Percentiles rank a stretch among this genome's conserved stretches.
Evolutionary conservation across 495 filamentous ascomycete genomes (phyloP).

Genomic region (Neurospora intermedia): DNA sequence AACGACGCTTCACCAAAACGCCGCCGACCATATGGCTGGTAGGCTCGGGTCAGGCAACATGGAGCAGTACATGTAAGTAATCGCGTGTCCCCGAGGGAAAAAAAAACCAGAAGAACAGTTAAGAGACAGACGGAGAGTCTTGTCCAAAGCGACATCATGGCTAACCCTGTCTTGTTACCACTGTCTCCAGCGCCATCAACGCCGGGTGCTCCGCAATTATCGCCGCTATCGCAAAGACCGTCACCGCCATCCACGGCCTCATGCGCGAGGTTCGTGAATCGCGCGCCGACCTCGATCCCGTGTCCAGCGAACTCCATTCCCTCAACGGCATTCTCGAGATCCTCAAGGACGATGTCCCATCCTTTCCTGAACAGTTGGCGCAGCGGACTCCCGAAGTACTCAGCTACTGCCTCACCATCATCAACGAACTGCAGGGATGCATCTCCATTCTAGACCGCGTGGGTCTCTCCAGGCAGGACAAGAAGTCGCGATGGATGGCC

Average conservation of each 20-base stretch:
- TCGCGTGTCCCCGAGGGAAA: neutral
- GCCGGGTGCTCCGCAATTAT: conserved; percentile 30
- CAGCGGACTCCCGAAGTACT: conserved; percentile 27
- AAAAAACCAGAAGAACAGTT: neutral
- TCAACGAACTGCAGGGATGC: conserved; percentile 25
- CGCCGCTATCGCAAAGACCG: conserved; percentile 23
- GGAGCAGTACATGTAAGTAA: neutral
- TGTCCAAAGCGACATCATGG: neutral
- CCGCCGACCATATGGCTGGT: neutral
- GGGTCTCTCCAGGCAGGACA: conserved; percentile 26
- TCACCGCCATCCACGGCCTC: conserved; percentile 21
- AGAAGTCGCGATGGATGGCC: conserved; percentile 29
- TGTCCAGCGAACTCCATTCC: conserved; percentile 39
- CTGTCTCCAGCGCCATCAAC: conserved; percentile 26
- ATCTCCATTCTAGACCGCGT: conserved; percentile 19
- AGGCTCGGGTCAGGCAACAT: neutral
- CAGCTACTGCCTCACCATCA: conserved; percentile 21
- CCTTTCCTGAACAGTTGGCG: conserved; percentile 27
- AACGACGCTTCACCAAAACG: neutral
- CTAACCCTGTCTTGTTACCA: neutral
- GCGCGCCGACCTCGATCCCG: conserved; percentile 31
- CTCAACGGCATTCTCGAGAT: conserved; percentile 33
- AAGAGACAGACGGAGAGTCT: neutral
- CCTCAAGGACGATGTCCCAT: conserved; percentile 32
- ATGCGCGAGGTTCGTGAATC: conserved; percentile 38